Evolutionary conservation across 306 rosid genomes (phyloP).

Genomic region (Lotus japonicus): DNA sequence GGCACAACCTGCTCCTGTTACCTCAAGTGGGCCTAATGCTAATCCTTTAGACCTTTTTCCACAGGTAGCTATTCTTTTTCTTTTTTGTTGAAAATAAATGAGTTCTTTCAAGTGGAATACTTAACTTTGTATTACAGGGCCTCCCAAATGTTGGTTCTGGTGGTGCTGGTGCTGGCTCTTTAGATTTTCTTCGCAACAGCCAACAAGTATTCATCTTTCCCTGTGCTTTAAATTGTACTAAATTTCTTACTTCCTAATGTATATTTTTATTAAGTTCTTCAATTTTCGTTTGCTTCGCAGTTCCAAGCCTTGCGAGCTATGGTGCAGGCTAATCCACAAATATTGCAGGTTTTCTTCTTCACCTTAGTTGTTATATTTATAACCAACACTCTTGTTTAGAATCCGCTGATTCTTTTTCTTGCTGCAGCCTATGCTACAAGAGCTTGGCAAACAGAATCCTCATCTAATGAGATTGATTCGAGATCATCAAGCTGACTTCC

Average conservation of each 20-base stretch:
- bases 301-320: constrained; percentile 83
- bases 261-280: background rate
- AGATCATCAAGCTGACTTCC: constrained; percentile 86
- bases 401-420: too few relatives aligned
- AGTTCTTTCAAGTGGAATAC: background rate
- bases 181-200: constrained; percentile 86
- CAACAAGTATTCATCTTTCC: constrained; percentile 52
- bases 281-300: constrained; percentile 29
- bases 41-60: constrained; percentile 93
- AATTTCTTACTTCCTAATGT: background rate
- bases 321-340: constrained; percentile 98
- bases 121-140: constrained; percentile 50
- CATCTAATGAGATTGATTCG: constrained; percentile 82
- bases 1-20: constrained; percentile 55
- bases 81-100: background rate
- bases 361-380: background rate
- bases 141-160: constrained; percentile 67
- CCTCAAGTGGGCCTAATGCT: constrained; percentile 81
- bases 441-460: constrained; percentile 95
- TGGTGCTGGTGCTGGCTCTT: constrained; percentile 69
- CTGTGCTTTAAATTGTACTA: background rate
- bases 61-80: too few relatives aligned
- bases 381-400: too few relatives aligned
- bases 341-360: constrained; percentile 66
- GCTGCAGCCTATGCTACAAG: constrained; percentile 97